phyloP scores from a whole-genome alignment of 768 basidiomycete species.

The Hygrophorus pudorinus region DNA sequence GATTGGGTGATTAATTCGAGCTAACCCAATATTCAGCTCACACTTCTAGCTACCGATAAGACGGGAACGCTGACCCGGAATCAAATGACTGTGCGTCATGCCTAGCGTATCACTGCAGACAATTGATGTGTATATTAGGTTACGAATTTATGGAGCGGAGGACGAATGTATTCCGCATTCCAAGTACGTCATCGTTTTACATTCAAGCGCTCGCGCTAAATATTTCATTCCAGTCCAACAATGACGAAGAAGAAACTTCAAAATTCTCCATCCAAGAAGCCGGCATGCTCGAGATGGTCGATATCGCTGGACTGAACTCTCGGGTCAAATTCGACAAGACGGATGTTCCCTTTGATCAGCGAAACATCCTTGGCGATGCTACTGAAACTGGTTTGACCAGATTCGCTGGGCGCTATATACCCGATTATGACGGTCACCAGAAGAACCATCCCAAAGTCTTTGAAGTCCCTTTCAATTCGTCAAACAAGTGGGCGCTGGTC shows the following conservation, averaged over 20 bases:
- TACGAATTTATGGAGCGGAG: constrained; percentile 57
- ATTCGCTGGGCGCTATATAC: constrained; percentile 48
- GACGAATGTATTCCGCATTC: constrained; percentile 54
- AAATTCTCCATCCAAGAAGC: constrained; percentile 39
- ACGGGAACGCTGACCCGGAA: constrained; percentile 64
- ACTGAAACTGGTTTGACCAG: constrained; percentile 66
- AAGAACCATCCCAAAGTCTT: constrained; percentile 50
- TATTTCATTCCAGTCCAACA: constrained; percentile 39
- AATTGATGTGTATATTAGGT: constrained; percentile 24
- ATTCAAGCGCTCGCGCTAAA: background rate
- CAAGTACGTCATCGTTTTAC: constrained; percentile 25
- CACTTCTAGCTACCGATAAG: constrained; percentile 61
- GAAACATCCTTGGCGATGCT: constrained; percentile 60
- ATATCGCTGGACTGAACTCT: constrained; percentile 57
- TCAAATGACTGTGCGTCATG: constrained; percentile 49
- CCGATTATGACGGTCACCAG: constrained; percentile 44
- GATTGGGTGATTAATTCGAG: background rate
- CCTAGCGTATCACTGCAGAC: background rate
- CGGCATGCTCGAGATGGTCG: constrained; percentile 59
- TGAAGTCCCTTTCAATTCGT: constrained; percentile 67
- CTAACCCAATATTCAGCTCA: constrained; percentile 30
- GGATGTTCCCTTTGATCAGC: constrained; percentile 51
- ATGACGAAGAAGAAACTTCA: constrained; percentile 45
- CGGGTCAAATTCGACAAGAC: constrained; percentile 60
- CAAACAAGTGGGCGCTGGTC: constrained; percentile 65